Evolutionary conservation across 2,329 filamentous ascomycete species (phyloP).

Genomic region (Pseudogymnoascus sp.): DNA sequence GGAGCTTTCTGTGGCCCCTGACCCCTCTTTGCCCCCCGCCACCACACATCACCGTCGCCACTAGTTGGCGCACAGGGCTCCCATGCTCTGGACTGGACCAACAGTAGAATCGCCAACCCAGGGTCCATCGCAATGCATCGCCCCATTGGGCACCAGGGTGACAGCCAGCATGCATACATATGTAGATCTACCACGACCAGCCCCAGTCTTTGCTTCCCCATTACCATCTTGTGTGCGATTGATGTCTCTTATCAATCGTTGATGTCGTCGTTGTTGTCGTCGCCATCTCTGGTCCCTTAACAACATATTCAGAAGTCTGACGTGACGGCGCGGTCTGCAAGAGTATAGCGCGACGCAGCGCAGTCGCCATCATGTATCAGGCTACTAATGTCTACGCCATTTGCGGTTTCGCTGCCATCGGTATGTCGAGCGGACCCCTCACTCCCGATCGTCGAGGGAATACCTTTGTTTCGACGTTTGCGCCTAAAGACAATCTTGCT

Average conservation of each 20-base stretch:
- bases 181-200: background rate
- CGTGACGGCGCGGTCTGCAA: background rate
- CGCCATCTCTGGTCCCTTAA: background rate
- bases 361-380: constrained; percentile 15
- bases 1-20: background rate
- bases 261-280: background rate
- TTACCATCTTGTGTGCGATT: background rate
- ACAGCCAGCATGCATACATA: background rate
- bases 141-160: background rate
- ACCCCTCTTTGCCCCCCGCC: background rate
- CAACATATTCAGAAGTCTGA: background rate
- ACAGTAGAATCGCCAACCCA: background rate
- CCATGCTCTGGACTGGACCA: background rate
- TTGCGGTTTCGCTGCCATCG: constrained; percentile 56
- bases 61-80: background rate
- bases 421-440: constrained; percentile 30
- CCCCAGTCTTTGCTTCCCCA: background rate
- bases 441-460: background rate
- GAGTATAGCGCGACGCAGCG: background rate
- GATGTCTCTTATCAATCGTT: background rate
- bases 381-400: constrained; percentile 52
- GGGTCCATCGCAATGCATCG: background rate
- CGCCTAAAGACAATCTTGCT: background rate
- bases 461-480: background rate
- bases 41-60: background rate